These are phyloP conservation scores for Lachnellula cervina DNA, from an alignment of 2,329 filamentous ascomycete species.

Conservation along the genomic window DNA sequence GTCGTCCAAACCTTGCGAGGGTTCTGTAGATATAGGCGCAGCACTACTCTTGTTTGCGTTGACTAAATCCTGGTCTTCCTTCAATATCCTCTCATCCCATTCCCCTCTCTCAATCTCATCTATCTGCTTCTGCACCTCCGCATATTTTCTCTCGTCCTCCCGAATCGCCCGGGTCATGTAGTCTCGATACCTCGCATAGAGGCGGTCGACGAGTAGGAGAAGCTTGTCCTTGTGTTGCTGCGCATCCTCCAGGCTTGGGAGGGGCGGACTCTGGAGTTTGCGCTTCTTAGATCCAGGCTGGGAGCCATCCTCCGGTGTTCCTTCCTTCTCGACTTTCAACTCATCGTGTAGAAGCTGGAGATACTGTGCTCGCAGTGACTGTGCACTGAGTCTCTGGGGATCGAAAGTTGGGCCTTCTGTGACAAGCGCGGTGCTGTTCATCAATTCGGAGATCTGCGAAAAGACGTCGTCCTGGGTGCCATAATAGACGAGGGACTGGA, in stretches of 20 bases:
- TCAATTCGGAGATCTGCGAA: constrained; percentile 64
- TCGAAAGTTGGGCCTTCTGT: constrained; percentile 68
- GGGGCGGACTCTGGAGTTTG: constrained; percentile 62
- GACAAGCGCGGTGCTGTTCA: constrained; percentile 70
- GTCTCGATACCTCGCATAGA: constrained; percentile 72
- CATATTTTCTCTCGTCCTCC: constrained; percentile 67
- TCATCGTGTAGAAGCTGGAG: constrained; percentile 72
- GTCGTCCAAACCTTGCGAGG: neutral
- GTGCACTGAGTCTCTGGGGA: constrained; percentile 66
- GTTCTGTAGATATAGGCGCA: neutral
- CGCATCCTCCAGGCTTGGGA: constrained; percentile 62
- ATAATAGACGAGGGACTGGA: constrained; percentile 69
- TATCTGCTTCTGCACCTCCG: constrained; percentile 62
- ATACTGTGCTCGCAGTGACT: constrained; percentile 76
- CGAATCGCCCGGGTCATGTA: constrained; percentile 65
- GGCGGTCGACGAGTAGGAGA: constrained; percentile 63
- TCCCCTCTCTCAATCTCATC: constrained; percentile 59
- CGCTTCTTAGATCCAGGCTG: constrained; percentile 63
- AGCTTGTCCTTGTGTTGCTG: constrained; percentile 61
- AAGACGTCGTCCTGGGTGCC: constrained; percentile 64
- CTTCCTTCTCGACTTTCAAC: constrained; percentile 46
- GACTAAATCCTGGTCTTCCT: constrained; percentile 18
- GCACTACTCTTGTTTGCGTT: constrained; percentile 14
- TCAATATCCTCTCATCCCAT: constrained; percentile 40
- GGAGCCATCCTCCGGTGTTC: constrained; percentile 38